These are phyloP conservation scores for Sambucus nigra DNA, from an alignment of 129 eudicot genomes.

Conservation along the genomic window DNA sequence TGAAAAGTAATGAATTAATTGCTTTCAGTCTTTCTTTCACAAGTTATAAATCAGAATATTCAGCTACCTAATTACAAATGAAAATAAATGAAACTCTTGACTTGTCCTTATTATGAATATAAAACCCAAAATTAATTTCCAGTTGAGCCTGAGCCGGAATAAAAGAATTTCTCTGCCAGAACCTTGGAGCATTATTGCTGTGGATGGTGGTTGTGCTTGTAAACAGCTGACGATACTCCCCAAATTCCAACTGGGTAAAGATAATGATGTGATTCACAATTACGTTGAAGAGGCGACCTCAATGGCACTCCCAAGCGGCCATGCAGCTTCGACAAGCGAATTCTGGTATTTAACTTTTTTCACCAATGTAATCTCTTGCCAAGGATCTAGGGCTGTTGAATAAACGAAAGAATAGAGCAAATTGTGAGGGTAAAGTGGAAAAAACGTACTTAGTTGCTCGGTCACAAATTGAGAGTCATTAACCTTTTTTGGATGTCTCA, in stretches of 20 bases:
- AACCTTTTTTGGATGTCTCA: no score
- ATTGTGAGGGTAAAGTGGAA: no score
- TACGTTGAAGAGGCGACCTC: conserved; percentile 56
- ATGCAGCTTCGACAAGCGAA: conserved; percentile 95
- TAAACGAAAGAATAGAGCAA: no score
- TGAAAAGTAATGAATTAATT: neutral
- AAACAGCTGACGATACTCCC: neutral
- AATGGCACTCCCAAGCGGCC: conserved; percentile 99
- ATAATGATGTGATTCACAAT: conserved; percentile 4
- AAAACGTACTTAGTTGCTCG: no score
- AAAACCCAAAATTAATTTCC: neutral
- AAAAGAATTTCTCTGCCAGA: conserved; percentile 4
- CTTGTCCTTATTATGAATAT: neutral
- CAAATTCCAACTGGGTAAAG: neutral
- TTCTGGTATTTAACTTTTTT: conserved; percentile 66
- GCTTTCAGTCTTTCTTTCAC: neutral
- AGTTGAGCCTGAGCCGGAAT: conserved; percentile 5
- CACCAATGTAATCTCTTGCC: conserved; percentile 73
- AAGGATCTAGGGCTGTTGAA: conserved; percentile 61
- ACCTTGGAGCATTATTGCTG: neutral
- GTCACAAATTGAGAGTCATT: no score
- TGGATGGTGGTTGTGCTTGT: neutral
- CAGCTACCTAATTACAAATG: conserved; percentile 9
- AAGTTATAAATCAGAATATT: conserved; percentile 1
- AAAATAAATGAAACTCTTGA: conserved; percentile 1